phyloP scores from a whole-genome alignment of 148 eudicot species.

The Dysphania ambrosioides region DNA sequence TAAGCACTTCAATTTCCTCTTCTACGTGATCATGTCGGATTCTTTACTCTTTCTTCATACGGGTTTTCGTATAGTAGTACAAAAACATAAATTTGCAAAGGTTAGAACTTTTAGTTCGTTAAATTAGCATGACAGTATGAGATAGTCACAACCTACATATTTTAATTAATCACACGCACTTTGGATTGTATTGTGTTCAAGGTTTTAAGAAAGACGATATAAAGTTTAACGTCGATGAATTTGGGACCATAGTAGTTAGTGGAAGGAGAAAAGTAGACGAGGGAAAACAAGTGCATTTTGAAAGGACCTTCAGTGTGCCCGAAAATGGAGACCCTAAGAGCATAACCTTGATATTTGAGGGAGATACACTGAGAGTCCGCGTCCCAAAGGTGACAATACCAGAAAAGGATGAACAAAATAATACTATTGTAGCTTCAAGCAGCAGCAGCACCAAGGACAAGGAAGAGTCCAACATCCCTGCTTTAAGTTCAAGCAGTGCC shows the following conservation, averaged over 20 bases:
- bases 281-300: constrained; percentile 35
- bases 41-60: no score
- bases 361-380: constrained; percentile 38
- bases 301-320: constrained; percentile 41
- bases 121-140: no score
- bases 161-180: background rate
- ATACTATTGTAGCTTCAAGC: background rate
- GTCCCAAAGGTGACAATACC: constrained; percentile 37
- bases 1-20: background rate
- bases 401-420: constrained; percentile 1
- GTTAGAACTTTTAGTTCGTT: no score
- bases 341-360: constrained; percentile 41
- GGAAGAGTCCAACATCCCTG: background rate
- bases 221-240: constrained; percentile 34
- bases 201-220: constrained; percentile 53
- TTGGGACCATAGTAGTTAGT: constrained; percentile 33
- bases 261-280: constrained; percentile 43
- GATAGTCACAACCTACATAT: no score
- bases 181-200: constrained; percentile 19
- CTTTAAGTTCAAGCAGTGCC: background rate
- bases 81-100: no score
- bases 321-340: constrained; percentile 37
- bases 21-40: background rate
- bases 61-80: background rate
- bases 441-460: background rate